Base-by-base conservation (phyloP, 768 basidiomycete species). In the Boletellus ananiceps region DNA sequence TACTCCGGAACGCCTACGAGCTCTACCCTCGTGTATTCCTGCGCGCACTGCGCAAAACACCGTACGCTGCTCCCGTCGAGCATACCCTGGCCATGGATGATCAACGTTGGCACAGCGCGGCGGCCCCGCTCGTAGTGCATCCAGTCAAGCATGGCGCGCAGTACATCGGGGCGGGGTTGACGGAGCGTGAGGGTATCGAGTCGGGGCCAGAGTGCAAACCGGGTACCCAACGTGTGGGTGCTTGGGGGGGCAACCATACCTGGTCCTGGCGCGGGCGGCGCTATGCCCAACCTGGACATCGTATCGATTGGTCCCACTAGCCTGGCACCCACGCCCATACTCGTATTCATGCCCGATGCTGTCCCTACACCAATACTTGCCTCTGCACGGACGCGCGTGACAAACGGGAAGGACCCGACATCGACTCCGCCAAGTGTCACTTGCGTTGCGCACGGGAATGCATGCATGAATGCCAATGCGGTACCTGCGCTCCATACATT, bases 341-440 rank as follows among this genome's bases (percentile, higher is more conserved):
- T 4, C 29, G 12, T 12, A 4, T 13, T 39, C 2, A 5, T 23
- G 23, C 29, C 34, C 6, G 19, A 7, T 18, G 45, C 33, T 21
- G 39, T 13, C 13, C 33, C 43, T 33, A 14, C 3, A 4, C 34
- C 25, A 25, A 40, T 4, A 12, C n/a, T 42, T 0, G 56, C 41
- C 36, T 39, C 42, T 18, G 50, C 42, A 15, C 43, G 29, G 4
- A 53, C 47, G 14, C 50, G 55, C 48, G 65, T 33, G 12, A 52
- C 53, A 5, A 44, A 45, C 7, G 57, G 54, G 45, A 66, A 57
- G 8, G 57, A 57, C 0, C 64, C 66, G 14, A 64, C 51, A 19
- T 66, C 64, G 12, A 59, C 46, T 4, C 66, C 59, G 2, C 64
- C 61, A 6, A 68, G 53, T 13, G 51, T 66, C 18, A 47, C 56